phyloP scores from a whole-genome alignment of 495 filamentous ascomycete species.

The Penicillium cataractarum region DNA sequence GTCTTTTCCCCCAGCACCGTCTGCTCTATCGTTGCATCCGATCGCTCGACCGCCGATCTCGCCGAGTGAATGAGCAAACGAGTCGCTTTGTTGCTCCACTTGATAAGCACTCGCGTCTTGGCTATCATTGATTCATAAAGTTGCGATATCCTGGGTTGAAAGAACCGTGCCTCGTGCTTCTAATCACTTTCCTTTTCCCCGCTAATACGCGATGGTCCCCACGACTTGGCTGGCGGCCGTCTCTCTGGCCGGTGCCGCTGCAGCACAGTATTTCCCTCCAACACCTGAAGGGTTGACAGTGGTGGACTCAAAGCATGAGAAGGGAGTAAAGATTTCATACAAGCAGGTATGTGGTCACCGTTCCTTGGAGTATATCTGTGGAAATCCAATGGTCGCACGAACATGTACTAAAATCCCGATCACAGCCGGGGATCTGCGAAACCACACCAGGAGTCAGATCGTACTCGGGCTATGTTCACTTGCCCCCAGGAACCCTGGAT shows the following conservation, averaged over 20 bases:
- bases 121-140: background rate
- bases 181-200: background rate
- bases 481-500: constrained; percentile 39
- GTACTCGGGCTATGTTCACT: constrained; percentile 48
- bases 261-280: constrained; percentile 60
- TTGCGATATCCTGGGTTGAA: background rate
- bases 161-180: background rate
- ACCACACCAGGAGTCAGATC: constrained; percentile 52
- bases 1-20: background rate
- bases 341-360: constrained; percentile 55
- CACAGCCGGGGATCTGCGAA: constrained; percentile 54
- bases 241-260: constrained; percentile 24
- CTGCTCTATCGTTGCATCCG: constrained; percentile 2
- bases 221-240: constrained; percentile 14
- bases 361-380: background rate
- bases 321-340: constrained; percentile 64
- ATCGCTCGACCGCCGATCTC: constrained; percentile 4
- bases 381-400: background rate
- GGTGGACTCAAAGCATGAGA: constrained; percentile 58
- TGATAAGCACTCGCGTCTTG: background rate
- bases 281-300: constrained; percentile 54
- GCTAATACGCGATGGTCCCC: constrained; percentile 1
- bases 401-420: constrained; percentile 18
- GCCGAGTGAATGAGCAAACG: background rate
- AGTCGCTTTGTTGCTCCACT: constrained; percentile 4